Conservation (phyloP, 2,329 filamentous ascomycete species). For the Fusarium hainanense region DNA sequence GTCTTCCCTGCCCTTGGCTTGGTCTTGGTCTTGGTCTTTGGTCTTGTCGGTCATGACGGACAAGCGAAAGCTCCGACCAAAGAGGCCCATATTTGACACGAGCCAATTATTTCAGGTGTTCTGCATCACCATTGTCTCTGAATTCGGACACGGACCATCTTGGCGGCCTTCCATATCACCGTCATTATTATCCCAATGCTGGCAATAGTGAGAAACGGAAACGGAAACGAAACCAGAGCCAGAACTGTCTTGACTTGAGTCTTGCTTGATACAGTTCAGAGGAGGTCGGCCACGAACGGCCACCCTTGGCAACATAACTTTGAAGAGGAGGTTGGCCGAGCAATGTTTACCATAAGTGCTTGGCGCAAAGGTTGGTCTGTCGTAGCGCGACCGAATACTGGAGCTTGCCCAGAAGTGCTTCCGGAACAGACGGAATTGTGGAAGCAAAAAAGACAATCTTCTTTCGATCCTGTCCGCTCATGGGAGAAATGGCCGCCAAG, state of each 20-base stretch:
- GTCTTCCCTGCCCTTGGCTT: slow-evolving; percentile 5
- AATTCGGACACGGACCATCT: slow-evolving; percentile 38
- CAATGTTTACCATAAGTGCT: slow-evolving; percentile 15
- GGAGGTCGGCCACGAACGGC: background rate
- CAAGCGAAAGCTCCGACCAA: slow-evolving; percentile 31
- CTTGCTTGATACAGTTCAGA: background rate
- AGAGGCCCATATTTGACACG: slow-evolving; percentile 27
- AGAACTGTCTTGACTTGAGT: slow-evolving; percentile 1
- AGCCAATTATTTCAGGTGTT: slow-evolving; percentile 33
- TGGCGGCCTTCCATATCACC: slow-evolving; percentile 27
- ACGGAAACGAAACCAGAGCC: background rate
- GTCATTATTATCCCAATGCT: slow-evolving; percentile 22
- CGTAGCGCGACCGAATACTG: slow-evolving; percentile 12
- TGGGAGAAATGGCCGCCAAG: slow-evolving; percentile 29
- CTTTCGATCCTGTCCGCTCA: slow-evolving; percentile 8
- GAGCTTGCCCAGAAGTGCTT: slow-evolving; percentile 20
- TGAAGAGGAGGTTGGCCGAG: slow-evolving; percentile 19
- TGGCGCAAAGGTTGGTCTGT: slow-evolving; percentile 31
- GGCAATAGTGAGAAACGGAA: background rate
- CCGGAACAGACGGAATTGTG: slow-evolving; percentile 37
- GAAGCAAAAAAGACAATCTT: slow-evolving; percentile 17
- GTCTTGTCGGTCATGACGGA: slow-evolving; percentile 1
- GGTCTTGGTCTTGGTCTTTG: background rate
- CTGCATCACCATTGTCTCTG: slow-evolving; percentile 40
- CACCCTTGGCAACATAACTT: background rate